Percentiles rank a stretch among this genome's conserved stretches.
These are phyloP conservation scores for Rhinocladiella mackenziei DNA, from an alignment of 2,329 filamentous ascomycete species.

Conservation along the genomic window DNA sequence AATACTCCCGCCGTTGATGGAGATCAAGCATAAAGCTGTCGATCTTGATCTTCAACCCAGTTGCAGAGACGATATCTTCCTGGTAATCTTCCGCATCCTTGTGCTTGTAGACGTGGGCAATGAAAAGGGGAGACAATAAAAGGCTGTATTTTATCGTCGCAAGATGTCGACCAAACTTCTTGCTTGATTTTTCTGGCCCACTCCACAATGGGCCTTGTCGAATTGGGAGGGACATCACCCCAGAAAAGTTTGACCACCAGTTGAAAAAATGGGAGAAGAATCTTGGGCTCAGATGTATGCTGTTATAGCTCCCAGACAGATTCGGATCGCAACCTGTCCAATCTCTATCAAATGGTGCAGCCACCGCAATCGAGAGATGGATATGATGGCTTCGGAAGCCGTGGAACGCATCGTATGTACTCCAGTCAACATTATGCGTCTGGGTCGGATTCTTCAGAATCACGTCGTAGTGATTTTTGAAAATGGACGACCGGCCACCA, in stretches of 20 bases:
- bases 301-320: slow-evolving; percentile 88
- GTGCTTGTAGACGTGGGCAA: slow-evolving; percentile 98
- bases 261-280: slow-evolving; percentile 98
- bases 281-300: slow-evolving; percentile 85
- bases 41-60: slow-evolving; percentile 90
- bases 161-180: slow-evolving; percentile 94
- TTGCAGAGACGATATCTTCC: slow-evolving; percentile 77
- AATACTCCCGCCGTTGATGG: slow-evolving; percentile 89
- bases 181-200: slow-evolving; percentile 90
- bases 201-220: slow-evolving; percentile 90
- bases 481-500: slow-evolving; percentile 74
- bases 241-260: slow-evolving; percentile 97
- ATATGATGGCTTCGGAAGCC: slow-evolving; percentile 98
- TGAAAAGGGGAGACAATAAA: slow-evolving; percentile 83
- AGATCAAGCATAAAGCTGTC: slow-evolving; percentile 97
- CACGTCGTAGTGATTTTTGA: slow-evolving; percentile 88
- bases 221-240: slow-evolving; percentile 88
- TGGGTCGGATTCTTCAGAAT: slow-evolving; percentile 76
- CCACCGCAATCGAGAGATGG: slow-evolving; percentile 86
- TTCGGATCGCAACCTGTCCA: slow-evolving; percentile 74
- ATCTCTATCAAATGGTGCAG: slow-evolving; percentile 79
- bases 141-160: slow-evolving; percentile 99
- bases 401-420: slow-evolving; percentile 82
- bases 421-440: slow-evolving; percentile 51
- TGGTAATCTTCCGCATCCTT: slow-evolving; percentile 86